Evolutionary conservation across 176 grass and related monocot genomes (phyloP), one percentile per base, ranked within the genome.

Genomic region (Musa beccarii): DNA sequence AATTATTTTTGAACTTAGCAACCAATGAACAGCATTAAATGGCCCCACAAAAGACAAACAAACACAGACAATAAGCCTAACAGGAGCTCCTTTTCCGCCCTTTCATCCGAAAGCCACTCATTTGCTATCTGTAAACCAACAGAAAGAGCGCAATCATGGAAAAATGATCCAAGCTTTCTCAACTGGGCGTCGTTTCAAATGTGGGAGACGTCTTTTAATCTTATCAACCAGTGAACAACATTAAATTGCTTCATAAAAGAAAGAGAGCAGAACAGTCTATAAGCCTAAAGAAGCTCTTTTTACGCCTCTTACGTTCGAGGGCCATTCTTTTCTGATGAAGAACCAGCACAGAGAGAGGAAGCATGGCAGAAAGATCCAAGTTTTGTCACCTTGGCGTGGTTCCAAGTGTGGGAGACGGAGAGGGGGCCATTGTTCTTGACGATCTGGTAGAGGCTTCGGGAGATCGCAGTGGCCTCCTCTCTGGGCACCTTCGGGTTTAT

Each of bases 401-500:
- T 92, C 89, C 89, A 92, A 2, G 93, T 86, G 81, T 87, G 83
- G 63, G 79, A 78, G 19, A 92, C 87, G 75, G 89, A 75, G 74
- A 96, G 85, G 11, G 93, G 89, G n/a, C 93, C 93, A 25, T 96
- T 74, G 52, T 92, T 87, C 59, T 89, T 68, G 79, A 96, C 55
- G 76, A 96, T 90, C 83, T 88, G 85, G 81, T 92, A 76, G 56
- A 96, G 83, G 52, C 83, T 76, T 49, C 81, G 76, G 73, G 89
- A 92, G 83, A 96, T 96, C 83, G 81, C 83, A 49, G 77, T 54
- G 2, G 93, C 89, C 79, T 92, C 93, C 71, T 92, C 87, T 80
- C 82, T 90, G 52, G 93, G 87, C 70, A 87, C 89, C 85, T 90
- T 96, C 80, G 93, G 93, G 59, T 85, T 96, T 89, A 96, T 90